These are phyloP conservation scores for Mycosarcoma mackinlayi DNA, from an alignment of 1,284 basidiomycete species.

Conservation along the genomic window DNA sequence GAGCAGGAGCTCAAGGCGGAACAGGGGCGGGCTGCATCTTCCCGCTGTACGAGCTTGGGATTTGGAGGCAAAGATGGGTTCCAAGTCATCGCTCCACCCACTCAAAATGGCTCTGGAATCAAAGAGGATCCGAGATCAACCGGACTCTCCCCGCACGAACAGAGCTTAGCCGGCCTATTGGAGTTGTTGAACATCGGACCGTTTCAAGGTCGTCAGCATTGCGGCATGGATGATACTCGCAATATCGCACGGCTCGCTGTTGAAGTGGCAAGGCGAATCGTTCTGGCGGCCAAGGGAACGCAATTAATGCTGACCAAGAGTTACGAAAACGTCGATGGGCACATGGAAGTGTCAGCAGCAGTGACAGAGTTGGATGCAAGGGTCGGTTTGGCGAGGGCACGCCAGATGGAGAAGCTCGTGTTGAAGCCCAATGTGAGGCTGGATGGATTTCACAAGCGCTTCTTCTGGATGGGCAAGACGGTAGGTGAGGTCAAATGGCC, in stretches of 20 bases:
- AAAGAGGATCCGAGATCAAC: slow-evolving; percentile 19
- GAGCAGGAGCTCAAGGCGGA: slow-evolving; percentile 39
- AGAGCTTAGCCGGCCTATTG: slow-evolving; percentile 50
- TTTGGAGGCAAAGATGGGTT: slow-evolving; percentile 49
- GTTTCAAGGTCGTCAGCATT: slow-evolving; percentile 70
- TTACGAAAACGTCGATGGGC: slow-evolving; percentile 30
- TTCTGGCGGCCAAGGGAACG: slow-evolving; percentile 11
- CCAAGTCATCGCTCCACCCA: slow-evolving; percentile 33
- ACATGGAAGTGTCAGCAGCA: slow-evolving; percentile 23
- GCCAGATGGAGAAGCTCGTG: slow-evolving; percentile 34
- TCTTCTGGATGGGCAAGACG: slow-evolving; percentile 37
- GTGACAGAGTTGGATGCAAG: slow-evolving; percentile 16
- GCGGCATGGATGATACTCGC: slow-evolving; percentile 70
- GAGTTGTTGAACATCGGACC: slow-evolving; percentile 47
- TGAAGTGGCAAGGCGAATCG: slow-evolving; percentile 39
- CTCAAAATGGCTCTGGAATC: not conserved
- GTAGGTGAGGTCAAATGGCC: slow-evolving; percentile 40
- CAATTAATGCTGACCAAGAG: slow-evolving; percentile 32
- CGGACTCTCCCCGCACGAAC: slow-evolving; percentile 39
- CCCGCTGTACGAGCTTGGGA: slow-evolving; percentile 13
- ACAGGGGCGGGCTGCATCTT: not conserved
- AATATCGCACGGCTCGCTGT: slow-evolving; percentile 69
- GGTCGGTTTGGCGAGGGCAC: slow-evolving; percentile 11
- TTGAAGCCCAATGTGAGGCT: slow-evolving; percentile 38
- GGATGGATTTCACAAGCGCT: slow-evolving; percentile 27